Evolutionary conservation across 2,329 filamentous ascomycete species (phyloP).

Genomic region (Aureobasidium vineae): DNA sequence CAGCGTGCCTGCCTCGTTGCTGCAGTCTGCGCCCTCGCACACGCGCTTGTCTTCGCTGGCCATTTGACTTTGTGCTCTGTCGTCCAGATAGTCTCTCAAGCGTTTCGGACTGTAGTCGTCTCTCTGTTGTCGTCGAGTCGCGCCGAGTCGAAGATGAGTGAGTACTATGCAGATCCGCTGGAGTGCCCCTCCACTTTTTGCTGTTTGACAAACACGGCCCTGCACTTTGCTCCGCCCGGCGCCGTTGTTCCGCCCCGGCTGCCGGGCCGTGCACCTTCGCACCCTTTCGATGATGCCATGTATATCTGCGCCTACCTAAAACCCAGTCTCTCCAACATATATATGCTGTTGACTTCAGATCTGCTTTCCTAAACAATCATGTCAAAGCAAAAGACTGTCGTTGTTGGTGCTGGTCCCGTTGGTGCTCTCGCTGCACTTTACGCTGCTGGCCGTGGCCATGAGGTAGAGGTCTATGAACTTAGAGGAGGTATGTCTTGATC

Average conservation of each 20-base stretch:
- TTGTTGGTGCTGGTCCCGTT: constrained; percentile 73
- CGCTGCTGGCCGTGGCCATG: constrained; percentile 79
- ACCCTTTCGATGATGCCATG: constrained; percentile 10
- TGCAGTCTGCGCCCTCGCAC: constrained; percentile 80
- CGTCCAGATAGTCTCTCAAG: not conserved
- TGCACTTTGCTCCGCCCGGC: not conserved
- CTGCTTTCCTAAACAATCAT: not conserved
- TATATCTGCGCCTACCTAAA: not conserved
- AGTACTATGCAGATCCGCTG: constrained; percentile 4
- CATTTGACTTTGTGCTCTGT: not conserved
- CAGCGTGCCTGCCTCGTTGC: constrained; percentile 77
- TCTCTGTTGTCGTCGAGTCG: not conserved
- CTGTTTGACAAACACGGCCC: constrained; percentile 3
- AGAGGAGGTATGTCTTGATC: constrained; percentile 67
- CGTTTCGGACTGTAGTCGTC: too few species aligned
- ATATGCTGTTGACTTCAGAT: not conserved
- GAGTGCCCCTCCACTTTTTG: constrained; percentile 13
- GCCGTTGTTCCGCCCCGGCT: constrained; percentile 15
- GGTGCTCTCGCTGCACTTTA: constrained; percentile 69
- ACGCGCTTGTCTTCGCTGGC: constrained; percentile 55
- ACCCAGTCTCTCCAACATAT: not conserved
- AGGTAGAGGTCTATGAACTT: constrained; percentile 93
- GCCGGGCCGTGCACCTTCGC: not conserved
- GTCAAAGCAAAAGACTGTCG: constrained; percentile 64
- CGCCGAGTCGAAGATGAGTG: not conserved